These are phyloP conservation scores for Oryza punctata DNA, from an alignment of 176 grass and related monocot species.

Conservation along the genomic window DNA sequence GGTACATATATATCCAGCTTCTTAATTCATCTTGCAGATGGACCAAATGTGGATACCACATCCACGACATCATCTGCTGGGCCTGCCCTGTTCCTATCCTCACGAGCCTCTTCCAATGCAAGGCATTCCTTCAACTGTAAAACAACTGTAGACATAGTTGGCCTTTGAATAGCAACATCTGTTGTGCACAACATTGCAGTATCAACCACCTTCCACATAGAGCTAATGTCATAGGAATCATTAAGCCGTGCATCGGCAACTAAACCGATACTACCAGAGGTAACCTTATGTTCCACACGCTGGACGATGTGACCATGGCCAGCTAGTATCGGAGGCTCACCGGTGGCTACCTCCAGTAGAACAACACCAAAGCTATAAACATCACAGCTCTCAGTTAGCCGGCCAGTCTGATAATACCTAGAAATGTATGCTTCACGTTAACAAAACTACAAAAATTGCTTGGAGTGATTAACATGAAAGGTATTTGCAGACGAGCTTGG, in stretches of 20 bases:
- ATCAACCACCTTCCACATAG: too few relatives aligned
- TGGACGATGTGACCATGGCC: not conserved
- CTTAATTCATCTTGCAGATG: not conserved
- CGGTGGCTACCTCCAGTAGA: constrained; percentile 24
- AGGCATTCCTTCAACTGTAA: too few relatives aligned
- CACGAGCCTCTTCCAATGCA: not conserved
- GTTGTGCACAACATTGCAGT: too few relatives aligned
- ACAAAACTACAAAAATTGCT: not conserved
- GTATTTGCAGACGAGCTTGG: too few relatives aligned
- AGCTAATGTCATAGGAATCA: too few relatives aligned
- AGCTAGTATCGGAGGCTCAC: not conserved
- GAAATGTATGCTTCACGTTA: not conserved
- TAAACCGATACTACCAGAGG: not conserved
- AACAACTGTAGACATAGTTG: too few relatives aligned
- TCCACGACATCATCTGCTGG: not conserved
- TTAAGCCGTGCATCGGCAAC: not conserved
- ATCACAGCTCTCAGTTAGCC: constrained; percentile 2
- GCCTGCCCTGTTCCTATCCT: not conserved
- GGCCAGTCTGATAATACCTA: constrained; percentile 4
- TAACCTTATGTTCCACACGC: not conserved
- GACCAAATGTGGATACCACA: not conserved
- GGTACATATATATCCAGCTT: too few relatives aligned
- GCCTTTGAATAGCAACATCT: too few relatives aligned
- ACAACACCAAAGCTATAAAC: constrained; percentile 32
- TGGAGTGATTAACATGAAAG: not conserved